phyloP scores from a whole-genome alignment of 345 rosid genomes.

The Erodium maritimum region DNA sequence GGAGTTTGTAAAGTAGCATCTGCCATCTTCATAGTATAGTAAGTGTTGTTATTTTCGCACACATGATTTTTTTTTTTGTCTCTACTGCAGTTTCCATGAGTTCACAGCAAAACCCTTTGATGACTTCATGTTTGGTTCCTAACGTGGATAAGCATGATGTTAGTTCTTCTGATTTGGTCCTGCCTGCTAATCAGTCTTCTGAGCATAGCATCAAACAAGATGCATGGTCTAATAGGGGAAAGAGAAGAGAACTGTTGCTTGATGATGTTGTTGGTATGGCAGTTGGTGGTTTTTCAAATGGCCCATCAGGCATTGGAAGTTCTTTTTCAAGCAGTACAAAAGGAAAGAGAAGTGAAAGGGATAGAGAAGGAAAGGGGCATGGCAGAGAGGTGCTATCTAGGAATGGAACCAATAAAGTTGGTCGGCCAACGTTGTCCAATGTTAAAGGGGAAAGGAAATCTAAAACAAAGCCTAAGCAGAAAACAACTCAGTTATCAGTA shows the following conservation, averaged over 20 bases:
- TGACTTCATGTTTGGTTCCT: conserved; percentile 29
- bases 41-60: conserved; percentile 1
- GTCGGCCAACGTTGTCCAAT: conserved; percentile 59
- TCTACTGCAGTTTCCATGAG: conserved; percentile 52
- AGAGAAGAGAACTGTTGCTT: conserved; percentile 73
- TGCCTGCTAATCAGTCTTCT: conserved; percentile 28
- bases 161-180: conserved; percentile 38
- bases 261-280: conserved; percentile 67
- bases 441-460: conserved; percentile 78
- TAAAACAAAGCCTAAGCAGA: conserved; percentile 88
- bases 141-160: conserved; percentile 32
- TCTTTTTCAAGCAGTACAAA: conserved; percentile 65
- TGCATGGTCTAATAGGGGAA: conserved; percentile 61
- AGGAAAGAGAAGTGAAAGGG: conserved; percentile 96
- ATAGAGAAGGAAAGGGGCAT: conserved; percentile 87
- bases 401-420: conserved; percentile 60
- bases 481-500: conserved; percentile 60
- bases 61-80: conserved; percentile 10
- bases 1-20: too few species aligned
- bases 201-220: conserved; percentile 54
- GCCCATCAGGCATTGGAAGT: conserved; percentile 38
- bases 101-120: conserved; percentile 42
- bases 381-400: conserved; percentile 52
- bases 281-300: conserved; percentile 21
- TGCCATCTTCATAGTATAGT: too few species aligned